Base-by-base conservation (phyloP, 208 protist genomes). In the Crithidia brevicula region DNA sequence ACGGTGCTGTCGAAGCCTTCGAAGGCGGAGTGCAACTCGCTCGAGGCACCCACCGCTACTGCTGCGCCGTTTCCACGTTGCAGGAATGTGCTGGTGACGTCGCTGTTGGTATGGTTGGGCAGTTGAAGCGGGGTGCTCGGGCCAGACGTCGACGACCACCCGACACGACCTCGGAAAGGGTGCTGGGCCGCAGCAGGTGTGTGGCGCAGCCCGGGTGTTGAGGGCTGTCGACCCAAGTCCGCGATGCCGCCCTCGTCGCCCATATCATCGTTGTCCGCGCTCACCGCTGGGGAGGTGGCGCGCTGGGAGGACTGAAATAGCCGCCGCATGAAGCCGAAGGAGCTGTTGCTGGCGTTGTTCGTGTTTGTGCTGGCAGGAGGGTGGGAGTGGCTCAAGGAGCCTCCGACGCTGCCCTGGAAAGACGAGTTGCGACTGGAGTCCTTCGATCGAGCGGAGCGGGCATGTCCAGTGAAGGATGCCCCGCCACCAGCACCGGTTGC, bases 271-370 rank as follows among this genome's bases (percentile, higher is more conserved):
- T 52, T 25, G 4, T 27, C 15, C 18, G 6, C 4, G n/a, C 46
- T 33, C 45, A 45, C 42, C 43, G 40, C 28, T 27, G 57, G 57
- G n/a, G 57, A 63, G 2, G 40, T 38, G 6, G 28, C 25, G 43
- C 38, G 60, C 25, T 61, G 45, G 15, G 60, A 38, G 50, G 45
- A 31, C 40, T 76, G 54, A n/a, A 76, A 56, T n/a, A 76, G 45
- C 4, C 56, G 52, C 47, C 28, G 40, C 62, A 76, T 59, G 16
- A 76, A 70, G 0, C 42, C 45, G 23, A 70, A 65, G 33, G 70
- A 76, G 38, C 27, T 60, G 56, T 76, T 65, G 22, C 25, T 22
- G 6, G 30, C 11, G 23, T 33, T 54, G 46, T 3, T 36, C 23
- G n/a, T 36, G 2, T n/a, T 36, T 7, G n/a, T 42, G 27, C 16